A percentile compares a stretch with the other conserved stretches of the same genome.
Conservation (phyloP, 805 yeast genomes). For the Ogataea wickerhamii region DNA sequence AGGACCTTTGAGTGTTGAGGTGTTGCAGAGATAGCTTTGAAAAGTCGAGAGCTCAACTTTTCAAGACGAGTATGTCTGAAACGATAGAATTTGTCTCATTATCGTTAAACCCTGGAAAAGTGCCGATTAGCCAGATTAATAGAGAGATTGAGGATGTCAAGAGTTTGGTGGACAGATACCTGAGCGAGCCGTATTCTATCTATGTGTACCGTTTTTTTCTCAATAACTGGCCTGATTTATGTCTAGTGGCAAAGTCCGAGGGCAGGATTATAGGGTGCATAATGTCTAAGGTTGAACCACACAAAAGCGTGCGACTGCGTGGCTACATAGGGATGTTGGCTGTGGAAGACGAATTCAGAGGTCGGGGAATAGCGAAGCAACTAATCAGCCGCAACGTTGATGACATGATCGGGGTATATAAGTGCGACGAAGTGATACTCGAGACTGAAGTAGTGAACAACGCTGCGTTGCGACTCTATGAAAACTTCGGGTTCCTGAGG, state of each 20-base stretch:
- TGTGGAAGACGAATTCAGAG: constrained; percentile 66
- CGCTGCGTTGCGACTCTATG: constrained; percentile 34
- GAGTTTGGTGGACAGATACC: constrained; percentile 60
- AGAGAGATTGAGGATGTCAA: constrained; percentile 49
- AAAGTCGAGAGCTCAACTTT: too few relatives aligned
- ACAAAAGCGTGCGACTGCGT: constrained; percentile 65
- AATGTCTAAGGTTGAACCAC: constrained; percentile 76
- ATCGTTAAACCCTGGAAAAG: constrained; percentile 17
- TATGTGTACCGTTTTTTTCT: constrained; percentile 90
- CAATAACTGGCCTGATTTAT: constrained; percentile 85
- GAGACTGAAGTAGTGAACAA: constrained; percentile 86
- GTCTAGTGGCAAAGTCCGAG: constrained; percentile 55
- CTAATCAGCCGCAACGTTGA: constrained; percentile 62
- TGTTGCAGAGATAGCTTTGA: too few relatives aligned
- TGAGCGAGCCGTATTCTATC: constrained; percentile 91
- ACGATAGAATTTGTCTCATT: constrained; percentile 22
- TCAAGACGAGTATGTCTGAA: too few relatives aligned
- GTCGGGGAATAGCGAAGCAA: constrained; percentile 75
- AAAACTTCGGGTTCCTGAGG: constrained; percentile 36
- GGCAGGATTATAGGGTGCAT: constrained; percentile 68
- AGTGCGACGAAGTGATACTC: constrained; percentile 86
- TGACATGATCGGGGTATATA: constrained; percentile 54
- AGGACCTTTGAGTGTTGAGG: too few relatives aligned
- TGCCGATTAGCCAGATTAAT: constrained; percentile 20
- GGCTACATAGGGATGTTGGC: constrained; percentile 98